Percentiles rank a stretch among this genome's conserved stretches.
Conservation (phyloP, 139 green algal species). For the Tetratostichococcus sp. region DNA sequence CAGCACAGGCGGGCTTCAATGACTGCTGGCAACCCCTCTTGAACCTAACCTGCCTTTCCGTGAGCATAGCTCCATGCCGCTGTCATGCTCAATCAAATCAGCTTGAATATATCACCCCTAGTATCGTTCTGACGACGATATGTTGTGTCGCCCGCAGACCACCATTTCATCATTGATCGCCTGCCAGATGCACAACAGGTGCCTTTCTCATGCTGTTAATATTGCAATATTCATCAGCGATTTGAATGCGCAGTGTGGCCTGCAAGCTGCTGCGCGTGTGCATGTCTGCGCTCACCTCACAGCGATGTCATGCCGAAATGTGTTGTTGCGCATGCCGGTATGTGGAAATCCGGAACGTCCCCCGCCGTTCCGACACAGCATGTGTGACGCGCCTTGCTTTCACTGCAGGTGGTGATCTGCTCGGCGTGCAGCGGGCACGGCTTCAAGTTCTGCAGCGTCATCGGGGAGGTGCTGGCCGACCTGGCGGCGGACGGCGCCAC, state of each 20-base stretch:
- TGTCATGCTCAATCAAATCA: too few species aligned
- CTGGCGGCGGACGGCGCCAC: constrained; percentile 46
- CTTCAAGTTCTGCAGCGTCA: constrained; percentile 72
- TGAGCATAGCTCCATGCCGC: too few species aligned
- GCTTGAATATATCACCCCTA: too few species aligned
- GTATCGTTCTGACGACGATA: too few species aligned
- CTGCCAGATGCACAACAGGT: constrained; percentile 66
- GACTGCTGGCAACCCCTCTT: too few species aligned
- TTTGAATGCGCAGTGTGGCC: too few species aligned
- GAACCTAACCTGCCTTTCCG: too few species aligned
- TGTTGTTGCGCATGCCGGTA: not conserved
- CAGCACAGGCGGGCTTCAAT: constrained; percentile 45
- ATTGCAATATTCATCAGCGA: too few species aligned
- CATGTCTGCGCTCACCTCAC: too few species aligned
- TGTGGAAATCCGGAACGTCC: too few species aligned
- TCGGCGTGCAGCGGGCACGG: constrained; percentile 74
- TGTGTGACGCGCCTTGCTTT: not conserved
- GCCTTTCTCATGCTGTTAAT: too few species aligned
- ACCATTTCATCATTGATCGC: constrained; percentile 73
- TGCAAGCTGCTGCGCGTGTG: too few species aligned
- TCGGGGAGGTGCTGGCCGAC: constrained; percentile 39
- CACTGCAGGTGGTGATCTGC: constrained; percentile 62
- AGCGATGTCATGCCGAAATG: not conserved
- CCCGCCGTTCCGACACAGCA: not conserved
- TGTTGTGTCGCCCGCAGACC: constrained; percentile 20